These are phyloP conservation scores for Cercospora sesami DNA, from an alignment of 2,329 filamentous ascomycete genomes.

Conservation along the genomic window DNA sequence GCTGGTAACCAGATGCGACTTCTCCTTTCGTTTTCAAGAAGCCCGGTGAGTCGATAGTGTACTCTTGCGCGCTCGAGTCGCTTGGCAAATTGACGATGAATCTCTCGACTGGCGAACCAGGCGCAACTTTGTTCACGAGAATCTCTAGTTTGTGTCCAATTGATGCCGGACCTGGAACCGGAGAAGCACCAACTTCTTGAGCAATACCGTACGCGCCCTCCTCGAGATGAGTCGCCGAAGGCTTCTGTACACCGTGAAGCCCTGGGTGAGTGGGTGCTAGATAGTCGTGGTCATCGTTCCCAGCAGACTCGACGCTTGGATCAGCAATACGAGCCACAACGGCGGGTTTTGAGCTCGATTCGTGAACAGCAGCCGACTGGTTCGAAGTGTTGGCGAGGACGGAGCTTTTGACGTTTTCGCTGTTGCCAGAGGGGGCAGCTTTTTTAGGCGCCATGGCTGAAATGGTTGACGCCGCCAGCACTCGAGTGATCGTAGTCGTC, in stretches of 20 bases:
- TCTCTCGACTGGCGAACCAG: background rate
- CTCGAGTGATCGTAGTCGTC: background rate
- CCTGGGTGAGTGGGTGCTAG: background rate
- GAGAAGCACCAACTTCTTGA: background rate
- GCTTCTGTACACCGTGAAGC: background rate
- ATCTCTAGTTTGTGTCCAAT: background rate
- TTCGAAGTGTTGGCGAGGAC: background rate
- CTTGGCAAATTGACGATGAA: background rate
- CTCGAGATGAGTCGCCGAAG: background rate
- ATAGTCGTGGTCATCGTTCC: background rate
- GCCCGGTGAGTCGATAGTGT: background rate
- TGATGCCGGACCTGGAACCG: background rate
- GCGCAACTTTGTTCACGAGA: background rate
- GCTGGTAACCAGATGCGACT: background rate
- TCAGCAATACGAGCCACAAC: background rate
- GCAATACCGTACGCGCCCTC: background rate
- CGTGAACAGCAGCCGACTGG: background rate
- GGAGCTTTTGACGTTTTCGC: background rate
- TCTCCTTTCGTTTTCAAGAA: background rate
- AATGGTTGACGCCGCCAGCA: background rate
- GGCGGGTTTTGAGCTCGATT: background rate
- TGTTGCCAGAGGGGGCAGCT: background rate
- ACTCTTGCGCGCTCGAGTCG: background rate
- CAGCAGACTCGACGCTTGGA: background rate
- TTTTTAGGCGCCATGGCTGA: background rate